Base-by-base conservation (phyloP, 768 basidiomycete species). In the Tremella mesenterica region DNA sequence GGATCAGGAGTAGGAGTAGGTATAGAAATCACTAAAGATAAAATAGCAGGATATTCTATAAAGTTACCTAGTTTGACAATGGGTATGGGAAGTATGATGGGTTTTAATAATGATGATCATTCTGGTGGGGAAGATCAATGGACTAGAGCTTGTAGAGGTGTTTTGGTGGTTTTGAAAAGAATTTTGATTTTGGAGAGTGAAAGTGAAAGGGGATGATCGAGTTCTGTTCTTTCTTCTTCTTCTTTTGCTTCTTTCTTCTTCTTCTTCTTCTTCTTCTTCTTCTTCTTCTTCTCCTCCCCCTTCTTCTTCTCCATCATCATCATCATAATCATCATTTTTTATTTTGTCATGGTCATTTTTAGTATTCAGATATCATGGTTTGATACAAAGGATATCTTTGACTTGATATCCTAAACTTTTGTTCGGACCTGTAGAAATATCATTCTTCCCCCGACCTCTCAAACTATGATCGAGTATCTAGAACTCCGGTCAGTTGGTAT, bases 11-110 rank as follows among this genome's bases (percentile, higher is more conserved):
- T 27, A 23, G 10, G 27, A 26, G 44, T 45, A 95, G 93, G 66
- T 5, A 23, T 41, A n/a, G 38, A 41, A 8, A 83, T 97, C 50
- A 77, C 79, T 36, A 96, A 88, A 74, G 95, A 99, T 74, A 88
- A 85, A 75, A 99, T 99, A 51, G 92, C 91, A 6, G 91, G 93
- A 50, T 85, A 88, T 16, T 91, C 88, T 0, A 86, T 97, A 58
- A 91, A 92, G 73, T 76, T 92, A 3, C 90, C 92, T 67, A 93
- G 95, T 72, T 86, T 85, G 61, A 59, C 61, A 18, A 65, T 60
- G 56, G 52, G 49, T 25, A 39, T 48, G 14, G 23, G n/a, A 23
- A 12, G 14, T 30, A 31, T 48, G 50, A 48, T 43, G 60, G 57
- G 14, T 26, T 55, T 18, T 45, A 54, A 29, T 44, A 50, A 2